Percentiles rank a stretch among this genome's conserved stretches.
Conservation (phyloP, 1,139 yeast species). For the Geotrichum citri-aurantii region DNA sequence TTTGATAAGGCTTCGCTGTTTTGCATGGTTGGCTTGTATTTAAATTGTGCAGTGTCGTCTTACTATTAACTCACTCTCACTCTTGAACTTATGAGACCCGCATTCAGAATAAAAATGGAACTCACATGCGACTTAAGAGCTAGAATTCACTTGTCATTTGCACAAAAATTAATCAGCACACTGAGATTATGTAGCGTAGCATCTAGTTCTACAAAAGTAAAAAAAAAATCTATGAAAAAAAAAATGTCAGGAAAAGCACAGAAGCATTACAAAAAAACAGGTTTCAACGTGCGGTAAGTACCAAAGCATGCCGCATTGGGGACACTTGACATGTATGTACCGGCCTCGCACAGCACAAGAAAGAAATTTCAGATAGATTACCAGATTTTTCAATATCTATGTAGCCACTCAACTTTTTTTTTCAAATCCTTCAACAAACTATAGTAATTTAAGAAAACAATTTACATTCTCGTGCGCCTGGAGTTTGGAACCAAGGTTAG, state of each 20-base stretch:
- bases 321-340: background rate
- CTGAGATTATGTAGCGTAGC: background rate
- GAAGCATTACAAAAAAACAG: background rate
- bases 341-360: background rate
- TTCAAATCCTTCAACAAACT: no score
- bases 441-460: no score
- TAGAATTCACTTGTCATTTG: background rate
- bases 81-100: no score
- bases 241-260: background rate
- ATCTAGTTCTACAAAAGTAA: background rate
- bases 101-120: background rate
- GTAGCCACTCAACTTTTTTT: no score
- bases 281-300: background rate
- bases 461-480: no score
- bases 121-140: background rate
- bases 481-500: no score
- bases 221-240: background rate
- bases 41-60: no score
- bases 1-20: no score
- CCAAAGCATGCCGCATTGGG: background rate
- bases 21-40: no score
- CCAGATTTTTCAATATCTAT: background rate
- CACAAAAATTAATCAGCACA: background rate
- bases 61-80: no score
- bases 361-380: background rate